Evolutionary conservation across 2,329 filamentous ascomycete species (phyloP), one percentile per base, ranked within the genome.

Genomic region (Stachybotrys echinatus): DNA sequence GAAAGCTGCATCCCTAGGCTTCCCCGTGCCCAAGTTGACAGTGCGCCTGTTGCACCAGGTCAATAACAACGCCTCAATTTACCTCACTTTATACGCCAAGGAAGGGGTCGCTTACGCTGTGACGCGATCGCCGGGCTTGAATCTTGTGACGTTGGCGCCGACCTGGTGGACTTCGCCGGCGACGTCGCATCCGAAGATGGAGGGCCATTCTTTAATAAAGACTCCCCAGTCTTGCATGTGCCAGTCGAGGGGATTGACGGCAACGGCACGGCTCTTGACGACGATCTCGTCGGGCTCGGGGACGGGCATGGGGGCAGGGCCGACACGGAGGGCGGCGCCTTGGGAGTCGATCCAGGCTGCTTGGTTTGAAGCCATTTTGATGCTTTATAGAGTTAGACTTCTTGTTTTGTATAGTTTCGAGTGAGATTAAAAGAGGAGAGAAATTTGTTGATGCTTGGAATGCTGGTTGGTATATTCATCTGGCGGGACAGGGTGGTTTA

Each of bases 201-300:
- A 49, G 7, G 62, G 61, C 53, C 55, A 65, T 47, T 61, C 61
- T 54, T 69, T 54, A 12, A 70, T 48, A 40, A 72, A 63, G 23
- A 70, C 57, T 21, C 65, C 67, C 3, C 23, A 31, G 14, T 65
- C 59, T 40, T 59, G 60, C 52, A 64, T 61, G 38, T 60, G 56
- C 23, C 51, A 55, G 51, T 65, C 61, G 14, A 64, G n/a, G 56
- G 56, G 43, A 63, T 64, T 65, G 50, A 64, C 60, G 27, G 61
- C 60, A 40, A 64, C 52, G 19, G 60, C 56, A 21, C 42, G 47
- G 46, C 55, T 60, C n/a, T 48, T 47, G 17, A 63, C 51, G 31
- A 61, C 50, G 34, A 61, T 51, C 42, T 61, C 54, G 21, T 48
- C 45, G 4, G 54, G 45, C 1, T 54, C 55, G 12, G 59, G 45